Evolutionary conservation across 192 early-diverging fungal species (phyloP).

Genomic region (Backusella morwellensis): DNA sequence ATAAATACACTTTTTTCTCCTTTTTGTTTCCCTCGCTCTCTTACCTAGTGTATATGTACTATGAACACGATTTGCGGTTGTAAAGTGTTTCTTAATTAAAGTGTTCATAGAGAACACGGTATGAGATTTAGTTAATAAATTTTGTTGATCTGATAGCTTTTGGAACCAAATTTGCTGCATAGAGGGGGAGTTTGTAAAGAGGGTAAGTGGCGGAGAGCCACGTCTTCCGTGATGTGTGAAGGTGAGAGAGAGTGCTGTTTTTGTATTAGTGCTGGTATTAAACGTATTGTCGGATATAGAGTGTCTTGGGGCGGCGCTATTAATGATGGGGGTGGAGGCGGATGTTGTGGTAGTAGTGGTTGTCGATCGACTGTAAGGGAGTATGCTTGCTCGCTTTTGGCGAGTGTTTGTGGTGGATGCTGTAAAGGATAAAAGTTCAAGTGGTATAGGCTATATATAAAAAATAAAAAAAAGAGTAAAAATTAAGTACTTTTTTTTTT

Average conservation of each 20-base stretch:
- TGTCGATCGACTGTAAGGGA: constrained; percentile 27
- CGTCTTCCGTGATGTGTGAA: constrained; percentile 73
- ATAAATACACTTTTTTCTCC: not conserved
- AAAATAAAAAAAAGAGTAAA: not conserved
- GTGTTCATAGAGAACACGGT: constrained; percentile 51
- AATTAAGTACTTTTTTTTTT: too few relatives aligned
- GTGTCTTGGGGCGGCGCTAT: constrained; percentile 3
- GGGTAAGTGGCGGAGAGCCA: constrained; percentile 55
- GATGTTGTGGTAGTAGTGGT: not conserved
- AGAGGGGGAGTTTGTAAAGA: constrained; percentile 70
- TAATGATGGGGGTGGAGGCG: not conserved
- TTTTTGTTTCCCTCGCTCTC: not conserved
- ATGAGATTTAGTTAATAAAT: constrained; percentile 32
- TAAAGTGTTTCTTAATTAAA: constrained; percentile 43
- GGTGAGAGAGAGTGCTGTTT: constrained; percentile 58
- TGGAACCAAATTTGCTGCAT: constrained; percentile 83
- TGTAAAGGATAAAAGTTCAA: constrained; percentile 66
- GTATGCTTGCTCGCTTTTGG: constrained; percentile 29
- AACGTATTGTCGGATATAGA: not conserved
- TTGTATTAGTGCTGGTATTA: not conserved
- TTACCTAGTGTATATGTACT: constrained; percentile 46
- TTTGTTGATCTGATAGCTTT: constrained; percentile 66
- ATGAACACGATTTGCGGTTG: constrained; percentile 54
- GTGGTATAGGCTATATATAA: constrained; percentile 61
- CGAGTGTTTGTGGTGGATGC: constrained; percentile 9